Evolutionary conservation across 2,329 filamentous ascomycete genomes (phyloP).

Genomic region (Colletotrichum zoysiae): DNA sequence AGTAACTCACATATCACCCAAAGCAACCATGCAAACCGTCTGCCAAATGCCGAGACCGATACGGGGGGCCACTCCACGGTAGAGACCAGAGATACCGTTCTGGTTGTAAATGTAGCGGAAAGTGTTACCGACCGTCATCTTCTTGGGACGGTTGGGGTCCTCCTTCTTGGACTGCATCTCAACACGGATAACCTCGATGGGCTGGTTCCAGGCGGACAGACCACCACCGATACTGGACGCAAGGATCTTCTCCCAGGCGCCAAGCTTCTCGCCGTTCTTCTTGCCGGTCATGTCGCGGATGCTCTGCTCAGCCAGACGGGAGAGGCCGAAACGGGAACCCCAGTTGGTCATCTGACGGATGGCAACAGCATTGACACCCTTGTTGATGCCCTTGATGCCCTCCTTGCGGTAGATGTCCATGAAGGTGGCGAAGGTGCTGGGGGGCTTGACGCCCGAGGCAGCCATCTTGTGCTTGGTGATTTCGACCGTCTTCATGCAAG

Average conservation of each 20-base stretch:
- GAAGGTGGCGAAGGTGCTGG: conserved; percentile 94
- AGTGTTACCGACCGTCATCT: conserved; percentile 94
- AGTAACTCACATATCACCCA: conserved; percentile 90
- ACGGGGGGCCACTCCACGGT: conserved; percentile 93
- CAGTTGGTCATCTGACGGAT: conserved; percentile 99
- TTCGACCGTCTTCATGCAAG: conserved; percentile 99
- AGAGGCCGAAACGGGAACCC: conserved; percentile 95
- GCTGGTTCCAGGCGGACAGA: conserved; percentile 98
- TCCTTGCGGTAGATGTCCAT: conserved; percentile 97
- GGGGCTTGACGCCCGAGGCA: conserved; percentile 83
- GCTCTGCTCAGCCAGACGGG: conserved; percentile 88
- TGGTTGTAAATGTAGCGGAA: conserved; percentile 88
- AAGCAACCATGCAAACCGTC: conserved; percentile 99
- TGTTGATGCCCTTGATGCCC: conserved; percentile 96
- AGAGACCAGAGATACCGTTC: conserved; percentile 92
- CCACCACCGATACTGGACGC: conserved; percentile 92
- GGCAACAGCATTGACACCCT: conserved; percentile 97
- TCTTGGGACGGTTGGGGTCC: conserved; percentile 98
- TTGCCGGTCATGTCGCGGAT: conserved; percentile 86
- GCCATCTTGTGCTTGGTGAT: conserved; percentile 99
- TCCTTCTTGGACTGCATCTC: conserved; percentile 99
- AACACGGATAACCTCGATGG: conserved; percentile 98
- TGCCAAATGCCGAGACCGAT: conserved; percentile 98
- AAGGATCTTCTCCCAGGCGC: conserved; percentile 86
- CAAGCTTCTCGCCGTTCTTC: conserved; percentile 82